Evolutionary conservation across 352 stramenopile genomes (phyloP), one percentile per base, ranked within the genome.

Genomic region (Pythium scleroteichum): DNA sequence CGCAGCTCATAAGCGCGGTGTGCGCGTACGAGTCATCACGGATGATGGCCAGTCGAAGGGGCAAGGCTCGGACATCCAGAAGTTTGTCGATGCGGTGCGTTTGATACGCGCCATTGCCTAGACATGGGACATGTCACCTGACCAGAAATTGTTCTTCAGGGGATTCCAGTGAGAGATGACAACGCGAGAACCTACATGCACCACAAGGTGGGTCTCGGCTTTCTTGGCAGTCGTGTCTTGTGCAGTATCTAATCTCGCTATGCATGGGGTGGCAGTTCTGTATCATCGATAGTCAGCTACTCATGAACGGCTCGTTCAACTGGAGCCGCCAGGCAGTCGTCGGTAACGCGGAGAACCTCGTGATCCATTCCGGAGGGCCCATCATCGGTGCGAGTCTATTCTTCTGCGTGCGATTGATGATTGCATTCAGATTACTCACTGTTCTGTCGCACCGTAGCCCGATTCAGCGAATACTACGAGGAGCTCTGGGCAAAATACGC

Each of bases 291-390:
- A 78, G 72, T 39, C 67, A 66, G 4, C 76, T 75, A 12, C 62
- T 90, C 41, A 54, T 90, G 16, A 90, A 90, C 58, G 80, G 80
- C 12, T 88, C 80, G 8, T 90, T 90, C 75, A 90, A 88, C 62
- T 90, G 78, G 80, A 90, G 80, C 65, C 78, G 75, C 22, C 80
- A 90, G 53, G 78, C 78, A 14, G 73, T 90, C 13, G 40, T 86
- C 8, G 78, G 78, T 38, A 90, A 90, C 64, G 63, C 57, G 3
- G 80, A 90, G 49, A 90, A 88, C 73, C 68, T 85, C 51, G 78
- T 87, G 8, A 73, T 90, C 42, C 68, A 77, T 38, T 64, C 68
- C 45, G 65, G 68, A 23, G 78, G 80, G 24, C 72, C 61, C n/a
- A 82, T 87, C 68, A 63, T 90, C 51, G 46, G 76, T 86, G 68